A percentile compares a stretch with the other conserved stretches of the same genome.
These are phyloP conservation scores for Bruguiera sexangula DNA, from an alignment of 345 rosid species.

Conservation along the genomic window DNA sequence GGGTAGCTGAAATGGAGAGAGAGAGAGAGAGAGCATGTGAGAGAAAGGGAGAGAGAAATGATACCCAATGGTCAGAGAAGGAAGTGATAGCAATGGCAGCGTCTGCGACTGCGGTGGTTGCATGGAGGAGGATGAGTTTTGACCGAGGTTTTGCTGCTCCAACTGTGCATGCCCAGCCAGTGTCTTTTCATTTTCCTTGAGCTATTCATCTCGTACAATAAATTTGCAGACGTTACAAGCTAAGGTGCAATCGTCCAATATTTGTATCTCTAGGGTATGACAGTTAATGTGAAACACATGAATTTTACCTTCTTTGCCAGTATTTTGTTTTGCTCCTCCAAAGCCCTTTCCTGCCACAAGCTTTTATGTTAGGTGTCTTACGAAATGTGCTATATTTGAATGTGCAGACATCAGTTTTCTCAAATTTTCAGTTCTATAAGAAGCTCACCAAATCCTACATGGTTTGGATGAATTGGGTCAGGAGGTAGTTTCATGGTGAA, in stretches of 20 bases:
- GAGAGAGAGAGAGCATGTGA: not conserved
- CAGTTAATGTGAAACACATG: too few species aligned
- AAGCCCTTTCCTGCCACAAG: conserved; percentile 47
- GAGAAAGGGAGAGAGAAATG: not conserved
- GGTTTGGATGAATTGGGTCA: too few species aligned
- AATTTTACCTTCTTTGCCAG: conserved; percentile 56
- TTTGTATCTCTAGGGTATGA: too few species aligned
- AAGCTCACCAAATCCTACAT: too few species aligned
- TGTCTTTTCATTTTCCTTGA: conserved; percentile 38
- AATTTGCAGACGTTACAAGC: too few species aligned
- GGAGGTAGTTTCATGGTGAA: too few species aligned
- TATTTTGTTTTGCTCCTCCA: conserved; percentile 51
- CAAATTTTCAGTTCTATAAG: too few species aligned
- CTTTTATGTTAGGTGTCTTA: conserved; percentile 10
- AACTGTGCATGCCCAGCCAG: conserved; percentile 21
- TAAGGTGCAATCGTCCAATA: too few species aligned
- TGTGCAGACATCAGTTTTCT: too few species aligned
- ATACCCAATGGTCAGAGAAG: conserved; percentile 50
- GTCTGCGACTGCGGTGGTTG: conserved; percentile 10
- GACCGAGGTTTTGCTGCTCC: conserved; percentile 35
- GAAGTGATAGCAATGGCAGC: conserved; percentile 19
- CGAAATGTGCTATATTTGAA: too few species aligned
- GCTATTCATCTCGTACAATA: conserved; percentile 12
- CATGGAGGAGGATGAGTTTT: conserved; percentile 22
- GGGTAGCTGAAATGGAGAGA: too few species aligned